These are phyloP conservation scores for Alternaria gaisen DNA, from an alignment of 2,329 filamentous ascomycete species.

Conservation along the genomic window DNA sequence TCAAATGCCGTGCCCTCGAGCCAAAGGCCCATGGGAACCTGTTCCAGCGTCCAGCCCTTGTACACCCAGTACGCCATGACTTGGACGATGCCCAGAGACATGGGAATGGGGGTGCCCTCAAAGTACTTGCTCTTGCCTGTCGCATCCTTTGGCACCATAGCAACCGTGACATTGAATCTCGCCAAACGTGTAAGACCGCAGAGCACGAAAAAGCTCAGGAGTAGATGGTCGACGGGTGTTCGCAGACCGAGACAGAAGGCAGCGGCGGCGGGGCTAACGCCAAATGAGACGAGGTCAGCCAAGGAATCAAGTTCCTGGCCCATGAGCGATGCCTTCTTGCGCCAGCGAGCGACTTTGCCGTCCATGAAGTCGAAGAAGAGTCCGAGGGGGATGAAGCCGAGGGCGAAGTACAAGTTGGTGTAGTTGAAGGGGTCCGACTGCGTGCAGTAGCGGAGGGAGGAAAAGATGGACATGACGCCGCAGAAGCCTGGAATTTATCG, in stretches of 20 bases:
- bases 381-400: slow-evolving; percentile 83
- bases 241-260: slow-evolving; percentile 91
- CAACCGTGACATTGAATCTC: slow-evolving; percentile 96
- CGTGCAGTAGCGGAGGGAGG: slow-evolving; percentile 91
- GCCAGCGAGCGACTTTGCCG: slow-evolving; percentile 94
- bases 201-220: slow-evolving; percentile 88
- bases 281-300: slow-evolving; percentile 95
- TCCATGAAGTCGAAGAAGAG: slow-evolving; percentile 99
- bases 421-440: slow-evolving; percentile 69
- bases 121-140: slow-evolving; percentile 94
- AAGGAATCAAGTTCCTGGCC: slow-evolving; percentile 96
- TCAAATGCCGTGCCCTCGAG: slow-evolving; percentile 74
- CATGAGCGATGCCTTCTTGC: slow-evolving; percentile 97
- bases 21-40: slow-evolving; percentile 79
- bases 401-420: slow-evolving; percentile 79
- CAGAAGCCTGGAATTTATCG: slow-evolving; percentile 70
- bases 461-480: slow-evolving; percentile 94
- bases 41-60: slow-evolving; percentile 78
- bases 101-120: slow-evolving; percentile 96
- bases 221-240: slow-evolving; percentile 81
- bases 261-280: slow-evolving; percentile 84
- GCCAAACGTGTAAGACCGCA: slow-evolving; percentile 93
- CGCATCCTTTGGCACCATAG: slow-evolving; percentile 88
- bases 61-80: slow-evolving; percentile 91
- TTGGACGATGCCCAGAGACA: slow-evolving; percentile 79